Percentiles rank a stretch among this genome's conserved stretches.
phyloP scores from a whole-genome alignment of 176 grass and related monocot genomes.

The Eremochloa ophiuroides region DNA sequence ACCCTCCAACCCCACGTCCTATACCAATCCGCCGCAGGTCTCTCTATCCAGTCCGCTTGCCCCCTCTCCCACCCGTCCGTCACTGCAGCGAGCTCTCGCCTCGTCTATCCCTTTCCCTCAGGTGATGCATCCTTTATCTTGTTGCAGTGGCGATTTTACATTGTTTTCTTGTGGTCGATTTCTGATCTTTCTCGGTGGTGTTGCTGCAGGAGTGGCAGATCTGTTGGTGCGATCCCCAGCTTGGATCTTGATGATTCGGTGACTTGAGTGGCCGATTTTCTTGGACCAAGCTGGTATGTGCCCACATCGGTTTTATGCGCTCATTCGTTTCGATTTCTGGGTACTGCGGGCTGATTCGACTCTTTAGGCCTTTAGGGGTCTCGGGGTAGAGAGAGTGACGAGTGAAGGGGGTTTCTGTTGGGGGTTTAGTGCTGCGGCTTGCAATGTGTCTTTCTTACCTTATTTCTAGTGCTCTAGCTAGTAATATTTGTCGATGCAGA shows the following conservation, averaged over 20 bases:
- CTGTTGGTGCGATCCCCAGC: background rate
- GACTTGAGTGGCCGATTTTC: background rate
- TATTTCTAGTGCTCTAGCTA: background rate
- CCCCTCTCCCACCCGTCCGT: background rate
- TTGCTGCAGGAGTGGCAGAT: slow-evolving; percentile 30
- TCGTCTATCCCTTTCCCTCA: background rate
- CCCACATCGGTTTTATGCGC: background rate
- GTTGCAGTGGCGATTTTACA: background rate
- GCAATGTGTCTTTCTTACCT: background rate
- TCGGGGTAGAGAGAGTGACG: background rate
- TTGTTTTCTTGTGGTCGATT: background rate
- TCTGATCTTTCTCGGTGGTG: slow-evolving; percentile 22
- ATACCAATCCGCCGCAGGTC: background rate
- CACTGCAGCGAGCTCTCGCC: slow-evolving; percentile 5
- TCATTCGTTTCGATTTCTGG: background rate
- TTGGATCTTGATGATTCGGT: slow-evolving; percentile 3
- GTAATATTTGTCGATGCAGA: background rate
- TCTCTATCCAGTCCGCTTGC: slow-evolving; percentile 24
- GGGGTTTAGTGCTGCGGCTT: slow-evolving; percentile 21
- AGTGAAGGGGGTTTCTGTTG: background rate
- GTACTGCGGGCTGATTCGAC: slow-evolving; percentile 22
- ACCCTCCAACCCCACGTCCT: background rate
- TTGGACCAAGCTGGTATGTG: background rate
- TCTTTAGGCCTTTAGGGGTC: background rate
- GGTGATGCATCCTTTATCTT: background rate